Conservation (phyloP, 352 stramenopile species). For the Aphanomyces invadans region DNA sequence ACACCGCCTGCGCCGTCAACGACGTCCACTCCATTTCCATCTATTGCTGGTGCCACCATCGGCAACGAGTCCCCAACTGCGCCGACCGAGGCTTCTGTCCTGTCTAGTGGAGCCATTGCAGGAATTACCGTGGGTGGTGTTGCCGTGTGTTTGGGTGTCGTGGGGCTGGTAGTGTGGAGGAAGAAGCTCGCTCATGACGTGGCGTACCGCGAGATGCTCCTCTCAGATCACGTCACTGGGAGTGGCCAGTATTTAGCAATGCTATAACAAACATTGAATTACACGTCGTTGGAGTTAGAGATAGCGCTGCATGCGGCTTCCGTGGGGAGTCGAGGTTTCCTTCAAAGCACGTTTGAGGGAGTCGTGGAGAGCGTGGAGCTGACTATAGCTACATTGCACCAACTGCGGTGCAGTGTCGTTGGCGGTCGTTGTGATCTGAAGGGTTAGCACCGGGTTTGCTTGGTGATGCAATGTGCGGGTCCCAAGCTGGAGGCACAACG, state of each 20-base stretch:
- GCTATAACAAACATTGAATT: too few species aligned
- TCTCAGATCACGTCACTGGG: conserved; percentile 1
- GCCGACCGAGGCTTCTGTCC: neutral
- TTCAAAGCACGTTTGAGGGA: conserved; percentile 59
- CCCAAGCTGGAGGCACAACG: conserved; percentile 33
- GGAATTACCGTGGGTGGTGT: neutral
- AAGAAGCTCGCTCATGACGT: neutral
- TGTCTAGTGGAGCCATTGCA: conserved; percentile 10
- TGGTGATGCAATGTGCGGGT: conserved; percentile 54
- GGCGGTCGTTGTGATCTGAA: conserved; percentile 41
- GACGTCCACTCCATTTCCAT: neutral
- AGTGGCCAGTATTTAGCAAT: conserved; percentile 19
- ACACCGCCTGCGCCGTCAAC: too few species aligned
- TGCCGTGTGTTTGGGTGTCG: neutral
- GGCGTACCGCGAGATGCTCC: neutral
- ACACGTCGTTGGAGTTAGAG: neutral
- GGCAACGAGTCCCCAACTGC: neutral
- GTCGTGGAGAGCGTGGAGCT: conserved; percentile 52
- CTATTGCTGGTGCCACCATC: neutral
- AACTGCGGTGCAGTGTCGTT: conserved; percentile 23
- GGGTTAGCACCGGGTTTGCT: conserved; percentile 59
- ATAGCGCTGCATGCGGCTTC: conserved; percentile 66
- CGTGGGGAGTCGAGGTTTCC: conserved; percentile 59
- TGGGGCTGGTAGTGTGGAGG: neutral
- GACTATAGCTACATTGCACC: conserved; percentile 26